A percentile compares a stretch with the other conserved stretches of the same genome.
These are phyloP conservation scores for Hippophae gyantsensis DNA, from an alignment of 306 rosid genomes.

Conservation along the genomic window DNA sequence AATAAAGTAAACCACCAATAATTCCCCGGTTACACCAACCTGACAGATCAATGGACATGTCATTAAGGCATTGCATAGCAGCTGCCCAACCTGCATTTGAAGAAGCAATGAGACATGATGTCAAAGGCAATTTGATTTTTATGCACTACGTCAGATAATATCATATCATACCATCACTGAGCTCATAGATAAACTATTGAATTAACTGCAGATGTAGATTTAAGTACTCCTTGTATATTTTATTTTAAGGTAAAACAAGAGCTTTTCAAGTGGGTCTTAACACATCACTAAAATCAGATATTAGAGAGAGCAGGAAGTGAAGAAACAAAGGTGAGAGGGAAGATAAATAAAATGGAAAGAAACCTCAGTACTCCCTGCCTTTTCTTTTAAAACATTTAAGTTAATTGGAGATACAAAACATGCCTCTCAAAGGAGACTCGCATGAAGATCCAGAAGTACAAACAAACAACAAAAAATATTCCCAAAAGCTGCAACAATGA, in stretches of 20 bases:
- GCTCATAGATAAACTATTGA: not conserved
- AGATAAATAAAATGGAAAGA: no score
- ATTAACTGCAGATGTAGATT: not conserved
- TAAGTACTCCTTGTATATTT: conserved; percentile 2
- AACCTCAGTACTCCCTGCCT: no score
- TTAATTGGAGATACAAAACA: no score
- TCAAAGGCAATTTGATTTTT: not conserved
- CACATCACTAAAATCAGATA: no score
- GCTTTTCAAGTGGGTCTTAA: not conserved
- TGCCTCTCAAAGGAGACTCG: no score
- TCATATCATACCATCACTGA: not conserved
- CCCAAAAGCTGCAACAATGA: no score
- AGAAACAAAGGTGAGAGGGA: no score
- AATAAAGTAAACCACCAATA: not conserved
- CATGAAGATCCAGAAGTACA: no score
- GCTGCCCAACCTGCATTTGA: conserved; percentile 1
- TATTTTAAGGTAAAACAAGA: not conserved
- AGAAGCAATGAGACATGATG: no score
- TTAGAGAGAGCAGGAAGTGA: no score
- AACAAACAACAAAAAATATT: no score
- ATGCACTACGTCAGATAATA: not conserved
- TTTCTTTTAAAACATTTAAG: no score
- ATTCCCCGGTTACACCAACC: not conserved
- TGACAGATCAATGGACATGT: not conserved
- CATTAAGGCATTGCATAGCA: conserved; percentile 1